Conservation (phyloP, 805 yeast species). For the Hanseniaspora vineae region DNA sequence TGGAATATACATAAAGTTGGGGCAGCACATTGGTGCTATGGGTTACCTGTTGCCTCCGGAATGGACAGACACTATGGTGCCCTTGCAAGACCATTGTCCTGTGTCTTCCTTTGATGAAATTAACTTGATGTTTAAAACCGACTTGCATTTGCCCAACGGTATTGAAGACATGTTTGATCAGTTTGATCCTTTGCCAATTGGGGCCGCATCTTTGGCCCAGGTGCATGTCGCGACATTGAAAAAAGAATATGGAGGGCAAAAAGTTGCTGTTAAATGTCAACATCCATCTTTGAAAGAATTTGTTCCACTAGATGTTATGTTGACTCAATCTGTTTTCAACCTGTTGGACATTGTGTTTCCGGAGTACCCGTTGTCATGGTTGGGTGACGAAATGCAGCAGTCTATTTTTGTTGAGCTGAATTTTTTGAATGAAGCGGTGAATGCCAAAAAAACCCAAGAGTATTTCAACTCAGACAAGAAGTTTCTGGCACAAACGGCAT, state of each 20-base stretch:
- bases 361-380: constrained; percentile 86
- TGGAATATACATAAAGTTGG: constrained; percentile 86
- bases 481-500: constrained; percentile 50
- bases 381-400: constrained; percentile 81
- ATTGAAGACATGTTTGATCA: constrained; percentile 53
- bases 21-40: constrained; percentile 89
- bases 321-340: constrained; percentile 66
- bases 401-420: constrained; percentile 88
- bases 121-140: constrained; percentile 48
- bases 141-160: constrained; percentile 36
- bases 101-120: constrained; percentile 60
- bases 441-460: constrained; percentile 56
- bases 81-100: constrained; percentile 87
- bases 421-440: constrained; percentile 74
- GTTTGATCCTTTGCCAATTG: constrained; percentile 68
- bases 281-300: constrained; percentile 80
- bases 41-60: constrained; percentile 82
- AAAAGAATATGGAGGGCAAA: constrained; percentile 33
- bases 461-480: constrained; percentile 37
- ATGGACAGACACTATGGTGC: constrained; percentile 93
- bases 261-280: constrained; percentile 89
- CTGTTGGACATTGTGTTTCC: constrained; percentile 74
- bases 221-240: constrained; percentile 61
- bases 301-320: constrained; percentile 77
- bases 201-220: constrained; percentile 93